Percentiles rank a stretch among this genome's conserved stretches.
These are phyloP conservation scores for Limnomonas spitsbergensis DNA, from an alignment of 139 green algal genomes.

Conservation along the genomic window DNA sequence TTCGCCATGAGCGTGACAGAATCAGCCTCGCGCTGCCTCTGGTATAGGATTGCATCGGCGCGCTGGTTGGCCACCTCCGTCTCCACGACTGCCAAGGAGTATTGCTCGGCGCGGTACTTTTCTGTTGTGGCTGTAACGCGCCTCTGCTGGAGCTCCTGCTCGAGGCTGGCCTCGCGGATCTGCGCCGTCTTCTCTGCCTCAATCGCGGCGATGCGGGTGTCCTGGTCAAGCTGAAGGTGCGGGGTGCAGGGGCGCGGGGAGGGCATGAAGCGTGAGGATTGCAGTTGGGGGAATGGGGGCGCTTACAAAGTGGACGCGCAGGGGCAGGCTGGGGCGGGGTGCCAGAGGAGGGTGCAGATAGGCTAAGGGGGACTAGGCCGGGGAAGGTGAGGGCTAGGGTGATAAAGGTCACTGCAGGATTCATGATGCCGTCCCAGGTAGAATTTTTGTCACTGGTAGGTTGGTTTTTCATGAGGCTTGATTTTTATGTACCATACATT, in stretches of 20 bases:
- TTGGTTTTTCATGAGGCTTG: too few relatives aligned
- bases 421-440: too few relatives aligned
- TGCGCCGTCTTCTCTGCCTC: neutral
- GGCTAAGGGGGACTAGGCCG: too few relatives aligned
- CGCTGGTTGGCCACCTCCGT: constrained; percentile 1
- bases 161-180: neutral
- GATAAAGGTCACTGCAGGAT: too few relatives aligned
- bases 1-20: neutral
- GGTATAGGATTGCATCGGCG: neutral
- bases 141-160: neutral
- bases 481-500: too few relatives aligned
- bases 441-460: too few relatives aligned
- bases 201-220: neutral
- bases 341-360: too few relatives aligned
- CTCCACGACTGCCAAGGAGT: neutral
- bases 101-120: neutral
- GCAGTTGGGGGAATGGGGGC: too few relatives aligned
- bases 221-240: neutral
- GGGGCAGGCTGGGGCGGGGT: too few relatives aligned
- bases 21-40: neutral
- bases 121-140: neutral
- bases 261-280: too few relatives aligned
- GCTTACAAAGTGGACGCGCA: too few relatives aligned
- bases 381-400: too few relatives aligned
- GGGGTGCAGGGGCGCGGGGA: neutral